phyloP scores from a whole-genome alignment of 768 basidiomycete genomes.

The Xerocomellus amylosporus region DNA sequence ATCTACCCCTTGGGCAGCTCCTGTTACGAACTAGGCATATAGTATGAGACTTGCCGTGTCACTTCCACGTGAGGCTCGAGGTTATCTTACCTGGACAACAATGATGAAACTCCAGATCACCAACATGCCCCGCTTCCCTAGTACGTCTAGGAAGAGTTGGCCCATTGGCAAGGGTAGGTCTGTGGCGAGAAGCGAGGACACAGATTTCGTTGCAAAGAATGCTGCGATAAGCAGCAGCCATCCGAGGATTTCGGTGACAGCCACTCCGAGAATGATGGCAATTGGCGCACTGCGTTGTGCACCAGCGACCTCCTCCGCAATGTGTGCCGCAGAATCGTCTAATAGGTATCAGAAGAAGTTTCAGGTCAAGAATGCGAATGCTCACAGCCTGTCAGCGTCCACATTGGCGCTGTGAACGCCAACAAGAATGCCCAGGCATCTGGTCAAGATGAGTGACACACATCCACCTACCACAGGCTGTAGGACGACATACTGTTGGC shows the following conservation, averaged over 20 bases:
- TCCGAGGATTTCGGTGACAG: slow-evolving; percentile 55
- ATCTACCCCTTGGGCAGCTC: slow-evolving; percentile 72
- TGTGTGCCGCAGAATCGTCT: slow-evolving; percentile 78
- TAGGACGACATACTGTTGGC: slow-evolving; percentile 42
- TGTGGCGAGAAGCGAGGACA: slow-evolving; percentile 46
- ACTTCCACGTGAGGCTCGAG: too few relatives aligned
- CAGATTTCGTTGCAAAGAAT: slow-evolving; percentile 60
- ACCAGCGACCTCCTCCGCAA: slow-evolving; percentile 68
- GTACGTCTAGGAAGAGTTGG: slow-evolving; percentile 61
- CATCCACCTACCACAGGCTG: neutral
- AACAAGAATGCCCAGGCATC: slow-evolving; percentile 74
- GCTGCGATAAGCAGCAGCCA: slow-evolving; percentile 66
- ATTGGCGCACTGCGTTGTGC: slow-evolving; percentile 64
- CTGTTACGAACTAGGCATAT: slow-evolving; percentile 56
- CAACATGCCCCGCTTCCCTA: slow-evolving; percentile 71
- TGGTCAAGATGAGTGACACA: slow-evolving; percentile 23
- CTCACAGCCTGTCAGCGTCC: slow-evolving; percentile 76
- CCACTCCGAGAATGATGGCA: slow-evolving; percentile 65
- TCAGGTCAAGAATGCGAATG: neutral
- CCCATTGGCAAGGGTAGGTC: slow-evolving; percentile 66
- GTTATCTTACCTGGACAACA: slow-evolving; percentile 49
- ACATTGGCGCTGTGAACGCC: slow-evolving; percentile 74
- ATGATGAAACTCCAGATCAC: slow-evolving; percentile 70
- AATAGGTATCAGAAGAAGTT: neutral
- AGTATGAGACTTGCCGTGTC: neutral